Evolutionary conservation across 1,284 basidiomycete genomes (phyloP).

Genomic region (Coniferiporia sulphurascens): DNA sequence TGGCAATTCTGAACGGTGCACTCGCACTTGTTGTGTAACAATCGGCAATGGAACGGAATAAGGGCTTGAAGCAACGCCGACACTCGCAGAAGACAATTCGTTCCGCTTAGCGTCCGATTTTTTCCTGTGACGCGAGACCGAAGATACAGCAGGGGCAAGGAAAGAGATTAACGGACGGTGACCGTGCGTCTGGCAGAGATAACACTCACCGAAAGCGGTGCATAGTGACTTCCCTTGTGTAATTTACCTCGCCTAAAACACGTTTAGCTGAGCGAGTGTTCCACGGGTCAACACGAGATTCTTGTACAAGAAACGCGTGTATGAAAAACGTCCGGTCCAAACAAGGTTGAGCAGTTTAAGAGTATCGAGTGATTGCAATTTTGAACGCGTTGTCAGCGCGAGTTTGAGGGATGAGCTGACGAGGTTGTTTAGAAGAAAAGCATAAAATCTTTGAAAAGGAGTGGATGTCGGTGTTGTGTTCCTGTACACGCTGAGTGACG

Average conservation of each 20-base stretch:
- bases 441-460: neutral
- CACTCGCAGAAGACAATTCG: constrained; percentile 24
- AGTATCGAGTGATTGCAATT: neutral
- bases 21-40: constrained; percentile 24
- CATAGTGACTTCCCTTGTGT: constrained; percentile 41
- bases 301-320: constrained; percentile 4
- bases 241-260: constrained; percentile 56
- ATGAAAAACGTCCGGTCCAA: neutral
- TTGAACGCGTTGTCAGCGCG: constrained; percentile 15
- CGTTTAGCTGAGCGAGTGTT: constrained; percentile 39
- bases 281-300: neutral
- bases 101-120: constrained; percentile 59
- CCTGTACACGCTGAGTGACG: constrained; percentile 2
- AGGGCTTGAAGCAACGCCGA: constrained; percentile 16
- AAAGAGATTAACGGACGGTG: constrained; percentile 23
- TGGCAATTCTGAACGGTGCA: constrained; percentile 35
- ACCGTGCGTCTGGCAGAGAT: constrained; percentile 5
- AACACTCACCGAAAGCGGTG: constrained; percentile 72
- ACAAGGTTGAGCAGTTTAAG: neutral
- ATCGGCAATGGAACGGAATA: constrained; percentile 24
- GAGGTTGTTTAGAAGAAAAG: constrained; percentile 1
- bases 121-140: constrained; percentile 37
- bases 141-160: constrained; percentile 30
- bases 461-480: neutral
- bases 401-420: constrained; percentile 6